A percentile compares a stretch with the other conserved stretches of the same genome.
Evolutionary conservation across 2,329 filamentous ascomycete genomes (phyloP).

Genomic region (Exophiala viscosa): DNA sequence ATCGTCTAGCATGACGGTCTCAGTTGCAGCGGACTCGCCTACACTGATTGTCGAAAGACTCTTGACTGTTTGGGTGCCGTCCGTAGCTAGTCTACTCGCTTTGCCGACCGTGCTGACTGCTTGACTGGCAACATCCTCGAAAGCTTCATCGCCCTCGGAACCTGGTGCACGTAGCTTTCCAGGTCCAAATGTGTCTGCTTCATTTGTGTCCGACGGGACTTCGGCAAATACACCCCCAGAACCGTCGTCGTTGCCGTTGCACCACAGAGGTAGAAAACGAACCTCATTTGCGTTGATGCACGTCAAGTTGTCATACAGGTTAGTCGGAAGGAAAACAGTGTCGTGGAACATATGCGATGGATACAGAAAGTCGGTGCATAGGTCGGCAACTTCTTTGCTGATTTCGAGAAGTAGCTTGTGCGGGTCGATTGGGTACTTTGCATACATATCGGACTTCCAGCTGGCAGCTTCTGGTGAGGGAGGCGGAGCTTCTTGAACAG

Average conservation of each 20-base stretch:
- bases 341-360: conserved; percentile 22
- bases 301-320: conserved; percentile 44
- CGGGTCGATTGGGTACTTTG: conserved; percentile 1
- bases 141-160: conserved; percentile 26
- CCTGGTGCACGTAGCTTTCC: conserved; percentile 37
- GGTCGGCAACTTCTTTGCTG: conserved; percentile 1
- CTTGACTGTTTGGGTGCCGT: conserved; percentile 31
- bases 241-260: conserved; percentile 54
- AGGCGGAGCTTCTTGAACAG: neutral
- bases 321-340: conserved; percentile 8
- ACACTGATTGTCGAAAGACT: conserved; percentile 13
- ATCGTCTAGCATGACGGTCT: neutral
- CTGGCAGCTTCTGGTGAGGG: neutral
- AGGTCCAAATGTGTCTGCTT: neutral
- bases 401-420: conserved; percentile 6
- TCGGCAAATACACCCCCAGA: conserved; percentile 49
- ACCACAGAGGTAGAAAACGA: conserved; percentile 63
- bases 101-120: conserved; percentile 34
- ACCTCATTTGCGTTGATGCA: conserved; percentile 56
- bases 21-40: neutral
- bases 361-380: conserved; percentile 12
- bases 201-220: conserved; percentile 16
- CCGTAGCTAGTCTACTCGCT: conserved; percentile 37
- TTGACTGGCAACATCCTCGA: conserved; percentile 31
- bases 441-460: neutral